Conservation (phyloP, 441 rosid genomes). For the Gossypium laxum region DNA sequence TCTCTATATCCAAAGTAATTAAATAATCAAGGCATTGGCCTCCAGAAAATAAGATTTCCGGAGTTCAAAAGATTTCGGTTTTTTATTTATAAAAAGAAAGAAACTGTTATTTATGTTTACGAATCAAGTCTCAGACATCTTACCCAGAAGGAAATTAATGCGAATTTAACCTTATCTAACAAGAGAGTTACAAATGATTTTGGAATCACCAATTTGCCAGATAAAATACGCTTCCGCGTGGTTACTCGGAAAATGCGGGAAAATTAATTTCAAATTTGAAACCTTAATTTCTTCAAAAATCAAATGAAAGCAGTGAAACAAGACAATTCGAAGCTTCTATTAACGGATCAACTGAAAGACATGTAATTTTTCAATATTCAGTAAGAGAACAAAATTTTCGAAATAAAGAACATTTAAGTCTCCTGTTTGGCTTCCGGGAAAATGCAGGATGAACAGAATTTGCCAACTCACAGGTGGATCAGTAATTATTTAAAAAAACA, state of each 20-base stretch:
- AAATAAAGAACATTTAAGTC: neutral
- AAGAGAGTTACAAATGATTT: neutral
- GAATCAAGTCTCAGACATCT: neutral
- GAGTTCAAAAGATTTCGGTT: neutral
- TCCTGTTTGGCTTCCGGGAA: slow-evolving; percentile 1
- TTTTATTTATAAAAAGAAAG: neutral
- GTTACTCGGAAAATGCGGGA: slow-evolving; percentile 4
- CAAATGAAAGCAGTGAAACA: neutral
- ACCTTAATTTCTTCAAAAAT: neutral
- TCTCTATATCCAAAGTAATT: neutral
- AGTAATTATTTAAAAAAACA: neutral
- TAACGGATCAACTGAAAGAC: neutral
- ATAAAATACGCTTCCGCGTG: neutral
- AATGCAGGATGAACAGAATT: neutral
- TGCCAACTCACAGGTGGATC: neutral
- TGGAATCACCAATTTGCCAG: neutral
- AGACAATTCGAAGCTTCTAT: neutral
- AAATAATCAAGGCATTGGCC: neutral
- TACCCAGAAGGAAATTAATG: neutral
- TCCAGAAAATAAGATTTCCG: neutral
- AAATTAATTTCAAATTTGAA: neutral
- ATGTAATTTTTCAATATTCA: neutral
- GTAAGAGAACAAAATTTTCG: neutral
- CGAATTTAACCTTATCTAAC: neutral
- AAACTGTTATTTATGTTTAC: neutral